Base-by-base conservation (phyloP, 495 filamentous ascomycete species). In the Neurospora sp. region DNA sequence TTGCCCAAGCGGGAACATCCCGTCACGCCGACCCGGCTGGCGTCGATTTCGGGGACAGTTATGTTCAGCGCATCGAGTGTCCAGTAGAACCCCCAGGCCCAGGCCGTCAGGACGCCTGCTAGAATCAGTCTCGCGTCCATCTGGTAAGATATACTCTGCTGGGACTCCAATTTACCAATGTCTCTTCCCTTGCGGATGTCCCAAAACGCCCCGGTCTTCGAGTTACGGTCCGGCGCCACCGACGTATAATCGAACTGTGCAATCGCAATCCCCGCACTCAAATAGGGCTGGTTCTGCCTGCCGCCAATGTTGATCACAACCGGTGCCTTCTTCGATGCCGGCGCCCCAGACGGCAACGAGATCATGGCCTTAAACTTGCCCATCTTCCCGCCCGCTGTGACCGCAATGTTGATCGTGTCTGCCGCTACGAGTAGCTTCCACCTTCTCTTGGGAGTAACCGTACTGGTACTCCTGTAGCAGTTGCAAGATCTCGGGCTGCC, bases 301-400 rank as follows among this genome's bases (percentile, higher is more conserved):
- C 86, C 86, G 40, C 85, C 86, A 72, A 87, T 87, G 69, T 86
- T 84, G 73, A 87, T 87, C 3, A 88, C 84, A 9, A 88, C 85
- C 20, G 85, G 84, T 1, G 82, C 85, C 40, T 81, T 81, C 45
- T 79, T 81, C 8, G 73, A 75, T 0, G 75, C 74, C 22, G 78
- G 75, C 3, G 84, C 85, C 20, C 79, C 80, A 20, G 79, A 76
- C 2, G 85, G 85, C 48, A 87, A 76, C 31, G 81, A 76, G 22
- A 87, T 65, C 8, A 82, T 84, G 8, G 85, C 85, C 70, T 78
- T 78, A 77, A 87, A 86, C 18, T 74, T 81, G 27, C 81, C 83
- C 44, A 77, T 83, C 78, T 86, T 87, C 8, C 82, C 82, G 18
- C 81, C 84, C 0, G 81, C 85, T 14, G 83, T 83, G 37, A 87